Conservation (phyloP, 352 stramenopile genomes). For the Phytophthora ohioensis region DNA sequence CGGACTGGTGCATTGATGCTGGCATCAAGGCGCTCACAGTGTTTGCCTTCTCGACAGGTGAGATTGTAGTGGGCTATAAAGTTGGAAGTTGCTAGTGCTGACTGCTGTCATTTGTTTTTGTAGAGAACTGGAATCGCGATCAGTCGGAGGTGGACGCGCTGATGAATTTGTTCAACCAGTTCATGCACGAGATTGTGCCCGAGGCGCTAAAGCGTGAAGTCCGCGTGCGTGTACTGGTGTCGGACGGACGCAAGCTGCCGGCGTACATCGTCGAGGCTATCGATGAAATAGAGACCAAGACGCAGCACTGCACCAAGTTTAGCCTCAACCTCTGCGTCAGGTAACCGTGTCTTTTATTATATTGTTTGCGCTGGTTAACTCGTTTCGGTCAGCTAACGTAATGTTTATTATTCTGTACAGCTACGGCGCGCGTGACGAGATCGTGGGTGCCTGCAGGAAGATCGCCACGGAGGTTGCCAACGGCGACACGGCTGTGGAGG, state of each 20-base stretch:
- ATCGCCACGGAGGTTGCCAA: conserved; percentile 88
- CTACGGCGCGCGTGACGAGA: conserved; percentile 97
- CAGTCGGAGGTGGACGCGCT: conserved; percentile 89
- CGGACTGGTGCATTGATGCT: conserved; percentile 96
- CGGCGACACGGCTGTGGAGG: conserved; percentile 64
- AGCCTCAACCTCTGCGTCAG: conserved; percentile 88
- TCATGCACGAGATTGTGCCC: conserved; percentile 94
- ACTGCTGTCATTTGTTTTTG: conserved; percentile 6
- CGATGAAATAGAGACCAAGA: conserved; percentile 89
- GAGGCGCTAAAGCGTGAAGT: conserved; percentile 92
- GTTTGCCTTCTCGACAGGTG: conserved; percentile 95
- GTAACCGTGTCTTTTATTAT: conserved; percentile 32
- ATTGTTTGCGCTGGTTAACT: neutral
- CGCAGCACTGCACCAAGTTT: conserved; percentile 82
- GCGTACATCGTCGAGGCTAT: conserved; percentile 75
- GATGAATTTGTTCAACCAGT: conserved; percentile 96
- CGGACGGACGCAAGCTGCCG: conserved; percentile 76
- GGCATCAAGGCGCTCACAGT: conserved; percentile 93
- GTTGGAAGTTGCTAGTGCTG: neutral
- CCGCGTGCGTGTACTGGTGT: conserved; percentile 92
- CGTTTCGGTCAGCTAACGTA: conserved; percentile 14
- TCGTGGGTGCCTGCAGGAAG: conserved; percentile 91
- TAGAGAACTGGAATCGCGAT: conserved; percentile 96
- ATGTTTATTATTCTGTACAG: conserved; percentile 58
- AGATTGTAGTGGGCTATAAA: neutral